Evolutionary conservation across 495 filamentous ascomycete species (phyloP).

Genomic region (Aspergillus incahuasiensis): DNA sequence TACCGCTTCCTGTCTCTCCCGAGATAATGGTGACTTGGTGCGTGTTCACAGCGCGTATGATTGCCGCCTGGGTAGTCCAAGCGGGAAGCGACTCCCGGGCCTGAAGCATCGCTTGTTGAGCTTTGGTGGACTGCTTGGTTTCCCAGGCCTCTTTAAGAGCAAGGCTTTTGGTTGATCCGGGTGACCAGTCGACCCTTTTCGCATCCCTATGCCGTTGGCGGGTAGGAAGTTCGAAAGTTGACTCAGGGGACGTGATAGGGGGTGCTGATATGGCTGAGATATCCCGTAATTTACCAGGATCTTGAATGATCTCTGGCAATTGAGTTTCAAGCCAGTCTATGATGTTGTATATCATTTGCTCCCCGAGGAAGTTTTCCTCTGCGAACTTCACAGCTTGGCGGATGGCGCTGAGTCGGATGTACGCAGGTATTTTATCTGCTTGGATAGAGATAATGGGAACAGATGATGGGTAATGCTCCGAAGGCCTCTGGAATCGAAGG

Average conservation of each 20-base stretch:
- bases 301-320: constrained; percentile 68
- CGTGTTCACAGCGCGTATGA: constrained; percentile 64
- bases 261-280: constrained; percentile 60
- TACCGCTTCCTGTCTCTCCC: constrained; percentile 93
- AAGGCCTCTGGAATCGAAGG: constrained; percentile 51
- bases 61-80: constrained; percentile 74
- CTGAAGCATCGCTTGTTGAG: constrained; percentile 64
- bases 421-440: constrained; percentile 68
- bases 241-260: constrained; percentile 17
- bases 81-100: constrained; percentile 74
- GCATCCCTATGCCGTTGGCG: constrained; percentile 47
- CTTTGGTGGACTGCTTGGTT: constrained; percentile 48
- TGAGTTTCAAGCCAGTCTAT: constrained; percentile 85
- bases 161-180: constrained; percentile 34
- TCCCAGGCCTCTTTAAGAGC: constrained; percentile 50
- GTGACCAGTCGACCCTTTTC: constrained; percentile 35
- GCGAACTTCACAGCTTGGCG: constrained; percentile 70
- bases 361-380: constrained; percentile 61
- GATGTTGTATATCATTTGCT: constrained; percentile 84
- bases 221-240: constrained; percentile 35
- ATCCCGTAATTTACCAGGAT: constrained; percentile 76
- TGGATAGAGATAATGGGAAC: constrained; percentile 70
- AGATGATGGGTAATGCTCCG: constrained; percentile 61
- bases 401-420: constrained; percentile 86
- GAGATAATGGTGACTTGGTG: constrained; percentile 93